Conservation (phyloP, 2,329 filamentous ascomycete genomes). For the Phyllosticta citriasiana region DNA sequence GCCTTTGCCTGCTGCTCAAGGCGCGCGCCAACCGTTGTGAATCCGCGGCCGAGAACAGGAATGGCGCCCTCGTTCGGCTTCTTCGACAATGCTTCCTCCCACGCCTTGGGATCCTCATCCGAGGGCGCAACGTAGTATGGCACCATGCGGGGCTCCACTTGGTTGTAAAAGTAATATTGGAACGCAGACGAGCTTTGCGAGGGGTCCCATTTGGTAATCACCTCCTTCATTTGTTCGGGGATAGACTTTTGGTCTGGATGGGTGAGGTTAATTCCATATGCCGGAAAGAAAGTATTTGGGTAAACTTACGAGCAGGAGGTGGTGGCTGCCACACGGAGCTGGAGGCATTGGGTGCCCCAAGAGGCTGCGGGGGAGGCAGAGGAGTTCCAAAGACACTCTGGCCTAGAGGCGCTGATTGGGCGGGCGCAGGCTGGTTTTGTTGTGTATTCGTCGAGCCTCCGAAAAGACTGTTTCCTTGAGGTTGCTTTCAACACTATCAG, state of each 20-base stretch:
- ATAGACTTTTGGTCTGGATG: conserved; percentile 58
- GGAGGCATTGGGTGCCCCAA: not conserved
- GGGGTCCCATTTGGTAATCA: conserved; percentile 67
- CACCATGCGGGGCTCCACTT: conserved; percentile 63
- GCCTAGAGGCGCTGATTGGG: conserved; percentile 4
- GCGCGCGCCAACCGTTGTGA: conserved; percentile 59
- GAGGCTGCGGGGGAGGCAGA: conserved; percentile 3
- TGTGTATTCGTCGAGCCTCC: conserved; percentile 20
- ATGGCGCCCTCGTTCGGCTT: conserved; percentile 69
- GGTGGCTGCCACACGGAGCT: conserved; percentile 8
- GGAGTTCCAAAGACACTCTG: conserved; percentile 29
- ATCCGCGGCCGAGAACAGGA: conserved; percentile 66
- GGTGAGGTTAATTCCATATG: conserved; percentile 11
- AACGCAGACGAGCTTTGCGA: conserved; percentile 59
- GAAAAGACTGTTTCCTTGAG: conserved; percentile 29
- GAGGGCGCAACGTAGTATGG: conserved; percentile 64
- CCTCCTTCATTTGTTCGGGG: conserved; percentile 60
- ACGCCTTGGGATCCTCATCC: conserved; percentile 65
- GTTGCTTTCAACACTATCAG: not conserved
- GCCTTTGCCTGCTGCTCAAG: conserved; percentile 62
- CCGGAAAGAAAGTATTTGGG: not conserved
- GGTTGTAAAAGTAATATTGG: conserved; percentile 81
- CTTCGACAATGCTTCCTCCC: conserved; percentile 73
- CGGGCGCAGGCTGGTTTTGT: not conserved
- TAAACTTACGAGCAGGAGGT: conserved; percentile 4